phyloP scores from a whole-genome alignment of 1,284 basidiomycete genomes.

The Mycena citricolor region DNA sequence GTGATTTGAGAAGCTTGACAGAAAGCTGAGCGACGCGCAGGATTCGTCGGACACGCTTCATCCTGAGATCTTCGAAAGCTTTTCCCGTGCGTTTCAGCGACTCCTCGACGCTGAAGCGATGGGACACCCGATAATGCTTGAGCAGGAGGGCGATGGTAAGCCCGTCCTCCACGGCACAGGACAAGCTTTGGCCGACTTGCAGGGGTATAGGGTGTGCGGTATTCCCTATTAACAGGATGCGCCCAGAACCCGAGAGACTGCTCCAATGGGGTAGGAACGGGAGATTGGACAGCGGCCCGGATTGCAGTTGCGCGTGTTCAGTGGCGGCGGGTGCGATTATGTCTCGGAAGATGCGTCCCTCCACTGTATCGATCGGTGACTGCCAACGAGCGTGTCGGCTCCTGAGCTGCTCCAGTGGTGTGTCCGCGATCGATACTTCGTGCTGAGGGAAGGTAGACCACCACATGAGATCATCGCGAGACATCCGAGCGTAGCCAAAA shows the following conservation, averaged over 20 bases:
- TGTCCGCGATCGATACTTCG: slow-evolving; percentile 27
- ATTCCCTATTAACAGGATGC: slow-evolving; percentile 38
- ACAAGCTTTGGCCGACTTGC: slow-evolving; percentile 38
- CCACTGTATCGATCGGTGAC: slow-evolving; percentile 31
- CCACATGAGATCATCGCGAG: slow-evolving; percentile 34
- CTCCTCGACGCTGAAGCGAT: slow-evolving; percentile 13
- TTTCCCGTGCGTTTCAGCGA: slow-evolving; percentile 25
- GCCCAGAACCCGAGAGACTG: slow-evolving; percentile 31
- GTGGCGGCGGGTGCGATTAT: slow-evolving; percentile 34
- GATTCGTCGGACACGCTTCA: slow-evolving; percentile 34
- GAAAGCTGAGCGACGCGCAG: slow-evolving; percentile 33
- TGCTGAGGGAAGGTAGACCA: slow-evolving; percentile 39
- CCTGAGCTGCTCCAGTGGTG: slow-evolving; percentile 31
- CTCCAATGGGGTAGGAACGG: slow-evolving; percentile 36
- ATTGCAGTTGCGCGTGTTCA: slow-evolving; percentile 23
- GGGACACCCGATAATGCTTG: slow-evolving; percentile 28
- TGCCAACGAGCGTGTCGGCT: slow-evolving; percentile 34
- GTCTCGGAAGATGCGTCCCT: slow-evolving; percentile 24
- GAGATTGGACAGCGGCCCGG: slow-evolving; percentile 36
- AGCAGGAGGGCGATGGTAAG: slow-evolving; percentile 35
- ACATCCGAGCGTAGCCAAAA: slow-evolving; percentile 35
- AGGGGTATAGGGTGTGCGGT: slow-evolving; percentile 41
- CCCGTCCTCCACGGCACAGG: slow-evolving; percentile 39
- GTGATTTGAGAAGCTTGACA: slow-evolving; percentile 32
- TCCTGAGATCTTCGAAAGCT: slow-evolving; percentile 35